phyloP scores from a whole-genome alignment of 768 basidiomycete species.

The Crucibulum laeve region DNA sequence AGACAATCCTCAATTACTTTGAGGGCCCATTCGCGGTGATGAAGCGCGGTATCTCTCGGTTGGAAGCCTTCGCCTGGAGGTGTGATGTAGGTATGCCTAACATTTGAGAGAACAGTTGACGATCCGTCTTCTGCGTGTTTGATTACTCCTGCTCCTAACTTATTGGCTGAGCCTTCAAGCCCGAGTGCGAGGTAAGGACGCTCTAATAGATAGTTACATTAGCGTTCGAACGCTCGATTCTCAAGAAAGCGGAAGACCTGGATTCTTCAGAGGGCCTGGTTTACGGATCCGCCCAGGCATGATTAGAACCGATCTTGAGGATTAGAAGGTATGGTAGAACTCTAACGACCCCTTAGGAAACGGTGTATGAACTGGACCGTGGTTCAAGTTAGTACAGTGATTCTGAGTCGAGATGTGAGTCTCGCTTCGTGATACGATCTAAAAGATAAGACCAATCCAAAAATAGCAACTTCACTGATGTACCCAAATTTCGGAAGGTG shows the following conservation, averaged over 20 bases:
- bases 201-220: slow-evolving; percentile 31
- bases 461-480: no score
- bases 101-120: slow-evolving; percentile 79
- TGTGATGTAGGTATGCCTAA: slow-evolving; percentile 98
- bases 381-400: no score
- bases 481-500: no score
- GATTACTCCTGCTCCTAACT: slow-evolving; percentile 92
- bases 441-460: no score
- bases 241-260: slow-evolving; percentile 23
- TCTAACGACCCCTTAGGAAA: no score
- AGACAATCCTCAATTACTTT: slow-evolving; percentile 78
- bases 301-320: no score
- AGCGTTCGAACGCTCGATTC: neutral
- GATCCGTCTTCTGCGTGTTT: slow-evolving; percentile 73
- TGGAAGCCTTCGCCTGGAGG: slow-evolving; percentile 98
- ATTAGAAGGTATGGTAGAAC: no score
- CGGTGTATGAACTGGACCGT: no score
- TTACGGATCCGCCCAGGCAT: slow-evolving; percentile 24
- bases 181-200: slow-evolving; percentile 84
- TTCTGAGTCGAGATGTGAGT: no score
- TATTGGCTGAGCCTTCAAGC: slow-evolving; percentile 97
- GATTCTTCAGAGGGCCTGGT: slow-evolving; percentile 25
- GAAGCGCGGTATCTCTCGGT: slow-evolving; percentile 91
- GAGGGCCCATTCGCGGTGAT: slow-evolving; percentile 91
- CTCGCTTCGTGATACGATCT: no score